Base-by-base conservation (phyloP, 441 rosid species). In the Lepidium campestre region DNA sequence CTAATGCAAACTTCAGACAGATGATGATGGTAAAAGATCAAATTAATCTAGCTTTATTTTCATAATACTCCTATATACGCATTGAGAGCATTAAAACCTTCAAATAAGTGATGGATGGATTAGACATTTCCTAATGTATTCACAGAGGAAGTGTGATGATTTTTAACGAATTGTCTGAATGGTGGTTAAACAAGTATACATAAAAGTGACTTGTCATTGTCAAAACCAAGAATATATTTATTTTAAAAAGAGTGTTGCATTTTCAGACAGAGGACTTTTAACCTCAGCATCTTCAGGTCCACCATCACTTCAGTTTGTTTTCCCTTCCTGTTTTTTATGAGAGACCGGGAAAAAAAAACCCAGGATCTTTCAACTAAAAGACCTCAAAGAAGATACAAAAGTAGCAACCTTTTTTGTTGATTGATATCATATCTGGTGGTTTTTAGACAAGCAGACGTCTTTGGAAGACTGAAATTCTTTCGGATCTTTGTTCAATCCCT, bases 221-320 rank as follows among this genome's bases (percentile, higher is more conserved):
- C 73, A 19, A 48, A 48, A 59, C 53, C 67, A 49, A 68, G 73
- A 68, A 68, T 48, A 48, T 10, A 58, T 46, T 42, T 32, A n/a
- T 17, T 36, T 7, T 0, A 7, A 27, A 18, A 40, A 27, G 4
- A 18, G 62, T 11, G 56, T 35, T 45, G 47, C 56, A 55, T 34
- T 66, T 42, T 34, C 45, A 67, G 10, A 57, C 3, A 40, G 37
- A n/a, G 40, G 64, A 57, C 46, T 65, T 67, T 35, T 6, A 23
- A 55, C 56, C 46, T 57, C 29, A 12, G 71, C 63, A 46, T 57
- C 57, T 57, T 19, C 5, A 19, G 40, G 71, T 57, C 66, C 59
- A 68, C 66, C 66, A 58, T 58, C 59, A 68, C 73, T 70, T 70
- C 62, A 60, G 32, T 61, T 42, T 31, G 40, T 70, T 61, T 52